Evolutionary conservation across 106 monocot genomes (phyloP).

Genomic region (Hemerocallis citrina): DNA sequence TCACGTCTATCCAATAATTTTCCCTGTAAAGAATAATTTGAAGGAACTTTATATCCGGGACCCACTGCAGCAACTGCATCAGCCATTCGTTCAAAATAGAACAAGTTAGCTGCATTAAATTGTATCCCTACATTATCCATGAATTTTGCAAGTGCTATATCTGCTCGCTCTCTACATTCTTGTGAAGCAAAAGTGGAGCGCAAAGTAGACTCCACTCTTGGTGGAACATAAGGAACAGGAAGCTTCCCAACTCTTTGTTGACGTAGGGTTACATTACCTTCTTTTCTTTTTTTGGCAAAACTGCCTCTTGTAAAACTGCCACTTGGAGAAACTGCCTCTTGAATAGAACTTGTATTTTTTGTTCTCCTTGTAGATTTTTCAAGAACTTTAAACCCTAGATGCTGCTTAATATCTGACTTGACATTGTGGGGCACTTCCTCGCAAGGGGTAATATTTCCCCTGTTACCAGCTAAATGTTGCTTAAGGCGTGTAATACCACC

Average conservation of each 20-base stretch:
- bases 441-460: constrained; percentile 36
- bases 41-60: constrained; percentile 32
- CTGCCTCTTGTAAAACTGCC: background rate
- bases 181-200: constrained; percentile 9
- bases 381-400: constrained; percentile 25
- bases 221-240: background rate
- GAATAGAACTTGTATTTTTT: constrained; percentile 10
- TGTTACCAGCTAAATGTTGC: constrained; percentile 45
- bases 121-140: constrained; percentile 23
- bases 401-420: constrained; percentile 24
- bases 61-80: constrained; percentile 21
- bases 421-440: constrained; percentile 34
- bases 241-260: constrained; percentile 6
- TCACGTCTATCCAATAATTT: constrained; percentile 24
- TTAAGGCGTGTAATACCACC: constrained; percentile 43
- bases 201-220: background rate
- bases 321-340: constrained; percentile 2
- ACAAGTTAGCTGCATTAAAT: constrained; percentile 18
- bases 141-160: constrained; percentile 30
- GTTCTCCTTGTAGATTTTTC: constrained; percentile 27
- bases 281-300: constrained; percentile 18
- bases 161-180: constrained; percentile 25
- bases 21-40: constrained; percentile 29
- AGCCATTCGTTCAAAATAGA: constrained; percentile 27
- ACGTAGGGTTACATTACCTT: background rate